phyloP scores from a whole-genome alignment of 2,329 filamentous ascomycete species.

The Hirsutella rhossiliensis region DNA sequence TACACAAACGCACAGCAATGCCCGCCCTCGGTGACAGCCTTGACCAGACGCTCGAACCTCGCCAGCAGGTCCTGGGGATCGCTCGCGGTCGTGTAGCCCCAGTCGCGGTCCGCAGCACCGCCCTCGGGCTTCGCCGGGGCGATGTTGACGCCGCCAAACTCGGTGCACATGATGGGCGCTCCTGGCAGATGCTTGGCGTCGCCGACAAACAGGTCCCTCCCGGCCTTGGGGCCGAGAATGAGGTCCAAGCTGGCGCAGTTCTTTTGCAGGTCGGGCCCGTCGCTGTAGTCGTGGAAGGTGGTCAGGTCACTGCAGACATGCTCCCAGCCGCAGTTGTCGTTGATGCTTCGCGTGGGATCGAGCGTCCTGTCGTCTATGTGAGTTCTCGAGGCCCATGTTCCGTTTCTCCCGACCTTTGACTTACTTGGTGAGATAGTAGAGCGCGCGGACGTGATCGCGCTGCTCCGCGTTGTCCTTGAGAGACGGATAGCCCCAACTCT shows the following conservation, averaged over 20 bases:
- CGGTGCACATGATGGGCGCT: slow-evolving; percentile 52
- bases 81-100: slow-evolving; percentile 57
- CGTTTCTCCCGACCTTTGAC: slow-evolving; percentile 5
- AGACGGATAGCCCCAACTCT: slow-evolving; percentile 51
- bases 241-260: slow-evolving; percentile 40
- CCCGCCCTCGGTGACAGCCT: slow-evolving; percentile 43
- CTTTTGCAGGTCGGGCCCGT: slow-evolving; percentile 40
- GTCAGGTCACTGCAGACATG: slow-evolving; percentile 52
- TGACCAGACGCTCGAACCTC: slow-evolving; percentile 45
- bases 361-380: slow-evolving; percentile 24
- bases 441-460: slow-evolving; percentile 48
- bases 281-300: slow-evolving; percentile 57
- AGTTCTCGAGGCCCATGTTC: neutral
- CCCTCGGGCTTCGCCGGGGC: slow-evolving; percentile 28
- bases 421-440: slow-evolving; percentile 54
- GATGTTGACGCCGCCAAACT: slow-evolving; percentile 59
- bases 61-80: slow-evolving; percentile 47
- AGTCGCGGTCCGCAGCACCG: slow-evolving; percentile 35
- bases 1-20: slow-evolving; percentile 52
- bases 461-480: slow-evolving; percentile 44
- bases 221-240: slow-evolving; percentile 41
- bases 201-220: slow-evolving; percentile 41
- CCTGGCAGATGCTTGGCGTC: slow-evolving; percentile 38
- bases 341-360: slow-evolving; percentile 51
- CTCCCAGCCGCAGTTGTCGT: slow-evolving; percentile 64